phyloP scores from a whole-genome alignment of 2,329 filamentous ascomycete genomes.

The Cladosporium sp. region DNA sequence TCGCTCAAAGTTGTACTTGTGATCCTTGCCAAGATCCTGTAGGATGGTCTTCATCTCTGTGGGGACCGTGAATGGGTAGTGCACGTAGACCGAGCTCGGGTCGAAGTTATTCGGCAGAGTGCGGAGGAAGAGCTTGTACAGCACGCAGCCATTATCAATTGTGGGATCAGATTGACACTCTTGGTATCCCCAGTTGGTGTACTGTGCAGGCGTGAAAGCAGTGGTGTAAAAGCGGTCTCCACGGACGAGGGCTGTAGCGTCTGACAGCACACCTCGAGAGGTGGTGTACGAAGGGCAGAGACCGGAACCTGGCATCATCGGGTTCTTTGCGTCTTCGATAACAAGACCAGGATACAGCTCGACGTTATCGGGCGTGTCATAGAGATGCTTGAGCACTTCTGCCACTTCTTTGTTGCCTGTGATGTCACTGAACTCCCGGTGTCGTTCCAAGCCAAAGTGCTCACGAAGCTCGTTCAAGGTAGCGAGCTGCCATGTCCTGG shows the following conservation, averaged over 20 bases:
- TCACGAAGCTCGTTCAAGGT: conserved; percentile 62
- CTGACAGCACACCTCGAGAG: conserved; percentile 54
- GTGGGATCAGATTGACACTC: conserved; percentile 43
- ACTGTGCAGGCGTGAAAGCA: conserved; percentile 31
- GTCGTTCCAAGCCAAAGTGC: conserved; percentile 57
- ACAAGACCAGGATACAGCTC: conserved; percentile 68
- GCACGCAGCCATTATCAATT: conserved; percentile 47
- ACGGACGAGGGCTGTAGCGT: conserved; percentile 57
- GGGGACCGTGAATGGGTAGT: conserved; percentile 48
- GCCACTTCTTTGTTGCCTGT: conserved; percentile 55
- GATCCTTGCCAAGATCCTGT: conserved; percentile 35
- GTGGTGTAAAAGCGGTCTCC: conserved; percentile 57
- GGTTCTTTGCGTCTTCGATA: conserved; percentile 54
- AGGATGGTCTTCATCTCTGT: conserved; percentile 44
- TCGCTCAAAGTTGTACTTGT: conserved; percentile 38
- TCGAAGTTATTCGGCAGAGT: conserved; percentile 48
- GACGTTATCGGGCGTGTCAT: conserved; percentile 61
- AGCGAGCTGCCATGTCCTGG: conserved; percentile 57
- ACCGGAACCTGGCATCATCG: conserved; percentile 50
- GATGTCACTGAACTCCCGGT: conserved; percentile 57
- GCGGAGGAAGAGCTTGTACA: conserved; percentile 50
- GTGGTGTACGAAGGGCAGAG: conserved; percentile 52
- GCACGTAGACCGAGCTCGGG: conserved; percentile 46
- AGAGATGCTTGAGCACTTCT: conserved; percentile 54
- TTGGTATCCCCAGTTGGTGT: conserved; percentile 44